Base-by-base conservation (phyloP, 805 yeast species). In the Teunomyces funiuensis region DNA sequence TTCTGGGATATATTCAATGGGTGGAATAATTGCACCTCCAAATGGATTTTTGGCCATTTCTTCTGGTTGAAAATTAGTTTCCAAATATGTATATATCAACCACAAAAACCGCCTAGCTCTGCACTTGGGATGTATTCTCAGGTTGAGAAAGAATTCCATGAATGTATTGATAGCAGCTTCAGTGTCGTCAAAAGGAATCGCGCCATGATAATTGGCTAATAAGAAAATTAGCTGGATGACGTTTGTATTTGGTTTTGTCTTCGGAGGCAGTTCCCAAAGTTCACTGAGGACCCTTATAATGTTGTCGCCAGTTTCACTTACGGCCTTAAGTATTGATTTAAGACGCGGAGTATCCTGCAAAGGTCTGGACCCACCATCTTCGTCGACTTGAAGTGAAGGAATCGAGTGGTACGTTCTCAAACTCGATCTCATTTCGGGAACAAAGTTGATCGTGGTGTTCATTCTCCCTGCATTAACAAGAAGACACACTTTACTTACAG, bases 341-440 rank as follows among this genome's bases (percentile, higher is more conserved):
- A 91, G 74, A 41, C 98, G 72, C 2, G 98, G 98, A 0, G 98
- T 93, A 57, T 91, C 98, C 64, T 91, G 98, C 28, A 91, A 70
- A 43, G 88, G 93, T 58, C 85, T 88, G 11, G 67, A 54, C 34
- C 71, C 51, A 23, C 62, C 73, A 40, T 72, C 77, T 13, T 83
- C 74, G 43, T 77, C 79, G 2, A 84, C 80, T 59, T 91, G 97
- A 31, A 91, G 69, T 8, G 89, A 80, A 0, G 99, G 99, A 25
- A 91, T 88, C 9, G 96, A 85, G 64, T 91, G 97, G 58, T 86
- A 91, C 0, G 97, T 90, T 55, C 99, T 74, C 47, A 91, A 73
- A 50, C 89, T 91, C 0, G 96, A 88, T 52, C 88, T 83, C 98
- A 91, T 91, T 56, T 89, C 97, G 16, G 95, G 88, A 42, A 88